A percentile compares a stretch with the other conserved stretches of the same genome.
phyloP scores from a whole-genome alignment of 805 yeast species.

The Wickerhamiella vanderwaltii region DNA sequence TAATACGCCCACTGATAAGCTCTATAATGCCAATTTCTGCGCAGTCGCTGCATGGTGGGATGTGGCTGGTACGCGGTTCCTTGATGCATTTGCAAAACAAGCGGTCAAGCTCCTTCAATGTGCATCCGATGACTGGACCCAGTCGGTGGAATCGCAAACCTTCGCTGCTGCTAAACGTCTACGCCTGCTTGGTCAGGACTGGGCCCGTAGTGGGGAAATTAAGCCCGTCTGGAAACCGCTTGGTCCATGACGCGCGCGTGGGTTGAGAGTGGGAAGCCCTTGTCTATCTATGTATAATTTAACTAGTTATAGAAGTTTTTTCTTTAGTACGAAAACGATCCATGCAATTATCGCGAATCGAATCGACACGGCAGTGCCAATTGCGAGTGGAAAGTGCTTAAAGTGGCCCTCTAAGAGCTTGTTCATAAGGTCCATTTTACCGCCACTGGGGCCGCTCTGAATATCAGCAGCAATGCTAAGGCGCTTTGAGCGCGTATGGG shows the following conservation, averaged over 20 bases:
- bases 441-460: slow-evolving; percentile 13
- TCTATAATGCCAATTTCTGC: slow-evolving; percentile 59
- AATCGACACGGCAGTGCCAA: slow-evolving; percentile 8
- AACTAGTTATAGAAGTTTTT: slow-evolving; percentile 5
- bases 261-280: slow-evolving; percentile 18
- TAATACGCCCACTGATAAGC: slow-evolving; percentile 39
- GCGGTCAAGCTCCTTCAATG: slow-evolving; percentile 46
- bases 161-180: slow-evolving; percentile 73
- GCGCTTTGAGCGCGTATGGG: slow-evolving; percentile 6
- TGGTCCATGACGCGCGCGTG: slow-evolving; percentile 11
- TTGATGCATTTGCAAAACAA: slow-evolving; percentile 52
- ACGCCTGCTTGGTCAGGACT: slow-evolving; percentile 68
- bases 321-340: background rate
- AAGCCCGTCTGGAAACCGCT: slow-evolving; percentile 21
- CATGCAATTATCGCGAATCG: background rate
- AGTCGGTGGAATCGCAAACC: slow-evolving; percentile 37
- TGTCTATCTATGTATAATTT: slow-evolving; percentile 18
- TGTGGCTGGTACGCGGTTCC: slow-evolving; percentile 48
- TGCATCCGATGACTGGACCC: slow-evolving; percentile 42
- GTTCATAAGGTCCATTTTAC: slow-evolving; percentile 20
- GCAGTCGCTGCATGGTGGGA: slow-evolving; percentile 89
- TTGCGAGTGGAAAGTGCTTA: slow-evolving; percentile 18
- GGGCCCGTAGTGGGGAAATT: slow-evolving; percentile 39
- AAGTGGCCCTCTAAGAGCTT: slow-evolving; percentile 22
- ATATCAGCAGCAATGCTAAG: slow-evolving; percentile 4